Evolutionary conservation across 192 early-diverging fungal species (phyloP), one percentile per base, ranked within the genome.

Genomic region (Coemansia interrupta): DNA sequence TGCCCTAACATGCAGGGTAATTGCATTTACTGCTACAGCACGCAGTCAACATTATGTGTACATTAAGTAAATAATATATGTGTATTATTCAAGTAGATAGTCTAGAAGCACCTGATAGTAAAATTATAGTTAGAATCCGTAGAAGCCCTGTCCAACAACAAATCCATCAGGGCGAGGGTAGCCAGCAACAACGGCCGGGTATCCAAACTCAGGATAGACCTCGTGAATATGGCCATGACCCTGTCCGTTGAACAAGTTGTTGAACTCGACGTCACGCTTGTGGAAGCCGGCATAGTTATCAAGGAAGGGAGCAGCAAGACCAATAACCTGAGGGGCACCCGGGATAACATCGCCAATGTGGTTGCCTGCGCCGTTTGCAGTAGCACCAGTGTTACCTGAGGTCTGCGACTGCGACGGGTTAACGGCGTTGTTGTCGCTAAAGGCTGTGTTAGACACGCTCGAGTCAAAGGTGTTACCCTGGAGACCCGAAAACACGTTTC

Each of bases 401-500:
- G 52, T 19, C 36, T 41, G 20, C 6, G 20, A 19, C 62, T 64
- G 47, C 32, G 55, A 45, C 10, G 62, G 55, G 40, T 64, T 64
- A 11, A 57, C 36, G 26, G 23, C 36, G 55, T 63, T 73, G 56
- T 54, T 63, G 55, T 67, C 61, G 29, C 26, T 51, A 22, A 50
- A 47, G 13, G 64, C 71, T 4, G 41, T 20, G 65, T 73, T 73
- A 10, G 64, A 60, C 2, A 60, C 24, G 38, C 42, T 24, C 43
- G 57, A 45, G 51, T 49, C 57, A 40, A 73, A 66, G 3, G 51
- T 63, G 60, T 54, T 63, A 19, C 59, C 64, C 0, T 47, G 30
- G 40, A 63, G 43, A 19, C 65, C 71, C 17, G 50, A 48, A 48
- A 72, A 64, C 30, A 62, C 30, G 62, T 71, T 72, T 28, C 66